Base-by-base conservation (phyloP, 1,139 yeast species). In the Magnusiomyces tetraspermus region DNA sequence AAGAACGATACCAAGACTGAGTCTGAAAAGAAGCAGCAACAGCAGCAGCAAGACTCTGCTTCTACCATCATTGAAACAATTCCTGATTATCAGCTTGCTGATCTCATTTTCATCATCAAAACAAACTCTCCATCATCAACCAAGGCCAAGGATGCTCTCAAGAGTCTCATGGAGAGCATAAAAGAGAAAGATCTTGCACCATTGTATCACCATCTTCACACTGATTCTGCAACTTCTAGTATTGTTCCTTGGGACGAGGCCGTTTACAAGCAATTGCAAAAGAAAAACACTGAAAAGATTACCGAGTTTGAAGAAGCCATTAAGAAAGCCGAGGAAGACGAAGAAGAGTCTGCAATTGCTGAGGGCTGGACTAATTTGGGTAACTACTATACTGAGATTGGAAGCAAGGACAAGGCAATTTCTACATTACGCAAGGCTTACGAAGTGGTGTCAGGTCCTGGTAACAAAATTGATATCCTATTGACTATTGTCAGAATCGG, bases 391-490 rank as follows among this genome's bases (percentile, higher is more conserved):
- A 83, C 97, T 10, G 74, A 75, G 58, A 86, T 89, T 61, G 89
- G 96, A 58, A 96, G 90, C 67, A 76, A 82, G 58, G 71, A 74
- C 42, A 84, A 84, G 61, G 95, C 96, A n/a, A 72, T 78, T 50
- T 74, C 76, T 46, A 82, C 90, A 1, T 77, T 87, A 60, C 77
- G 81, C 56, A 83, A 84, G 65, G 90, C 96, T 1, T 75, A 82
- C 58, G 92, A 83, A 53, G 73, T 85, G 62, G 82, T 96, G 0
- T 90, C 92, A 46, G n/a, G n/a, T 42, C 79, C 94, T 0, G 98
- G 98, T 17, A 76, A 86, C 44, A 90, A 90, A 68, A 92, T 92
- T 63, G 99, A 92, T 67, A 78, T 88, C 52, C 74, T 82, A 59
- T 76, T 92, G 64, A 80, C 96, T 13, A 79, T 89, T 61, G 77